Percentiles rank a stretch among this genome's conserved stretches.
These are phyloP conservation scores for Buddleja alternifolia DNA, from an alignment of 257 asterid genomes.

Conservation along the genomic window DNA sequence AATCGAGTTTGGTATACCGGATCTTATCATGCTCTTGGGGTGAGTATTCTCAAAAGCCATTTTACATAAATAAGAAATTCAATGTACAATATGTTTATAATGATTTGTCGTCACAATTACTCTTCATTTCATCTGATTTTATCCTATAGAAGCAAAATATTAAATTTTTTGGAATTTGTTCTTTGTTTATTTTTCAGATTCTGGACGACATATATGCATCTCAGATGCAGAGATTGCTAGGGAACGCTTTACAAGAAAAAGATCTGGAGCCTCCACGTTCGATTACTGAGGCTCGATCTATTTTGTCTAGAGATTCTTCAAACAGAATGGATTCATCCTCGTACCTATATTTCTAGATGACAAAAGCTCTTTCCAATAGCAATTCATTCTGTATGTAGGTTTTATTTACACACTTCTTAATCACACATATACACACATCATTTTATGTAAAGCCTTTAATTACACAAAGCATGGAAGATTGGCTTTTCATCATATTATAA, in stretches of 20 bases:
- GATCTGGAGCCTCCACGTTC: slow-evolving; percentile 95
- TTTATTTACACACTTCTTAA: too few relatives aligned
- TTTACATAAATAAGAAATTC: not conserved
- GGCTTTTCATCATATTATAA: slow-evolving; percentile 4
- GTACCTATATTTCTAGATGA: slow-evolving; percentile 58
- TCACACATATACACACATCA: not conserved
- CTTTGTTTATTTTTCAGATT: slow-evolving; percentile 46
- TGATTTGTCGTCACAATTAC: too few relatives aligned
- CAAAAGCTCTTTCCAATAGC: not conserved
- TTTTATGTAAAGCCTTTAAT: not conserved
- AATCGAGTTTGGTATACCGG: slow-evolving; percentile 92
- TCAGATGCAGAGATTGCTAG: slow-evolving; percentile 94
- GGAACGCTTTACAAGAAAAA: slow-evolving; percentile 89
- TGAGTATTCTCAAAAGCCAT: slow-evolving; percentile 34
- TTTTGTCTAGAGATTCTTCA: slow-evolving; percentile 75
- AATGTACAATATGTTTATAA: too few relatives aligned
- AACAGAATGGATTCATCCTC: slow-evolving; percentile 75
- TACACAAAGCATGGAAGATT: not conserved
- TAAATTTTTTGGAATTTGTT: not conserved
- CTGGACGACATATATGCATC: slow-evolving; percentile 92
- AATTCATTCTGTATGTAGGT: not conserved
- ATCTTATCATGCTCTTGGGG: slow-evolving; percentile 94
- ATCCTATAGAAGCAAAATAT: not conserved
- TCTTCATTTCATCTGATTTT: not conserved
- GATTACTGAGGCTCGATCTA: slow-evolving; percentile 83